These are phyloP conservation scores for Aspergillus transmontanensis DNA, from an alignment of 2,329 filamentous ascomycete genomes.

Conservation along the genomic window DNA sequence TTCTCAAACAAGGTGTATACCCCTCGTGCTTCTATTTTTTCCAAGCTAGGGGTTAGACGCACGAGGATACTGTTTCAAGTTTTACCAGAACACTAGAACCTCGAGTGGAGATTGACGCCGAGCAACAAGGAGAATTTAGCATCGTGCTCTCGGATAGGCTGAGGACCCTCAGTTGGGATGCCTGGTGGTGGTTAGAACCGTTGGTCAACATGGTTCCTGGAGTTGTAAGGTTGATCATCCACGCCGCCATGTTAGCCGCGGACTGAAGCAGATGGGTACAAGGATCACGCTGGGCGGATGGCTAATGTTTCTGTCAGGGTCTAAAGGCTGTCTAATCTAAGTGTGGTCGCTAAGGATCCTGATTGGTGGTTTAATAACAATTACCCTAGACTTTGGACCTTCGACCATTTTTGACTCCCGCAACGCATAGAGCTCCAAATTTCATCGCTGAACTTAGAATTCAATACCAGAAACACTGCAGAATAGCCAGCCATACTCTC, in stretches of 20 bases:
- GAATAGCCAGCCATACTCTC: not conserved
- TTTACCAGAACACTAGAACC: slow-evolving; percentile 8
- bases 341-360: slow-evolving; percentile 3
- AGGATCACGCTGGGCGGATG: slow-evolving; percentile 13
- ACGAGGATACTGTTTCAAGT: slow-evolving; percentile 15
- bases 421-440: not conserved
- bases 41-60: slow-evolving; percentile 1
- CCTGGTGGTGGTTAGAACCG: slow-evolving; percentile 8
- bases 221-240: slow-evolving; percentile 11
- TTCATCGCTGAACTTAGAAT: not conserved
- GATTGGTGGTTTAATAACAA: slow-evolving; percentile 9
- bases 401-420: not conserved
- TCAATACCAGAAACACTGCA: not conserved
- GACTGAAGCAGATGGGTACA: slow-evolving; percentile 10
- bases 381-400: not conserved
- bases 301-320: slow-evolving; percentile 11
- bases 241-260: slow-evolving; percentile 12
- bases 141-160: slow-evolving; percentile 6
- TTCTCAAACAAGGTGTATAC: slow-evolving; percentile 12
- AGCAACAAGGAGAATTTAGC: slow-evolving; percentile 9
- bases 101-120: slow-evolving; percentile 14
- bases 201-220: slow-evolving; percentile 10
- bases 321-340: slow-evolving; percentile 3
- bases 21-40: slow-evolving; percentile 20
- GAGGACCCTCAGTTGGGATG: slow-evolving; percentile 10